Evolutionary conservation across 1,284 basidiomycete genomes (phyloP).

Genomic region (Marasmius tenuissimus): DNA sequence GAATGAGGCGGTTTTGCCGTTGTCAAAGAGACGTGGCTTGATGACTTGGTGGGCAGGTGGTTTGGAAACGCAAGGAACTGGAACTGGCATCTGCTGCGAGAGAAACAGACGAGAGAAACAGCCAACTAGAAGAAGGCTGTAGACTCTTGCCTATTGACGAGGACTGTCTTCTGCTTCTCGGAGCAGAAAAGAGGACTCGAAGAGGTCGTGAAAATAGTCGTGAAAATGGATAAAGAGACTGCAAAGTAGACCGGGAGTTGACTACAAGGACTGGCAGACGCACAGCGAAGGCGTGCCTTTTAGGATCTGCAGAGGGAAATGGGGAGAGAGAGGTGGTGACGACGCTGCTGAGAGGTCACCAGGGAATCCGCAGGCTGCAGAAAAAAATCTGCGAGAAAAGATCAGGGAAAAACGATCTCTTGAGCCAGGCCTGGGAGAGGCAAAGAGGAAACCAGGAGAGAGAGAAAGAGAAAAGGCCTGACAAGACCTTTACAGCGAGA

Average conservation of each 20-base stretch:
- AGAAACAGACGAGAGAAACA: constrained; percentile 34
- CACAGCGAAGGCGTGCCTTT: constrained; percentile 92
- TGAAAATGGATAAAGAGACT: constrained; percentile 32
- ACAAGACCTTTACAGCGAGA: not conserved
- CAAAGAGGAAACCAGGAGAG: not conserved
- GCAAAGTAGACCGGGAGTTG: constrained; percentile 30
- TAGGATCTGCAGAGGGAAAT: constrained; percentile 34
- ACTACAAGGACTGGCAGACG: constrained; percentile 63
- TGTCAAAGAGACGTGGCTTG: constrained; percentile 51
- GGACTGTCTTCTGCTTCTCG: constrained; percentile 29
- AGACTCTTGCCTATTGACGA: constrained; percentile 33
- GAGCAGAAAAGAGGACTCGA: constrained; percentile 14
- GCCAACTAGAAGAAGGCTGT: constrained; percentile 36
- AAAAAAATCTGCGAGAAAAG: constrained; percentile 15
- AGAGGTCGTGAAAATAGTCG: constrained; percentile 42
- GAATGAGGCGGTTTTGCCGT: constrained; percentile 41
- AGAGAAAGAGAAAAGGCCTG: not conserved
- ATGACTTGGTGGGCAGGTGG: constrained; percentile 60
- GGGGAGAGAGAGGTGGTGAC: constrained; percentile 25
- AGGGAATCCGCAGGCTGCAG: constrained; percentile 9
- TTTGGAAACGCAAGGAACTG: constrained; percentile 62
- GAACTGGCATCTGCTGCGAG: constrained; percentile 76
- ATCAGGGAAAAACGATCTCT: constrained; percentile 35
- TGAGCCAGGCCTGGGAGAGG: constrained; percentile 31
- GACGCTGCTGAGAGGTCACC: constrained; percentile 6